Percentiles rank a stretch among this genome's conserved stretches.
Conservation (phyloP, 441 rosid species). For the Bocquillonia castaneifolia region DNA sequence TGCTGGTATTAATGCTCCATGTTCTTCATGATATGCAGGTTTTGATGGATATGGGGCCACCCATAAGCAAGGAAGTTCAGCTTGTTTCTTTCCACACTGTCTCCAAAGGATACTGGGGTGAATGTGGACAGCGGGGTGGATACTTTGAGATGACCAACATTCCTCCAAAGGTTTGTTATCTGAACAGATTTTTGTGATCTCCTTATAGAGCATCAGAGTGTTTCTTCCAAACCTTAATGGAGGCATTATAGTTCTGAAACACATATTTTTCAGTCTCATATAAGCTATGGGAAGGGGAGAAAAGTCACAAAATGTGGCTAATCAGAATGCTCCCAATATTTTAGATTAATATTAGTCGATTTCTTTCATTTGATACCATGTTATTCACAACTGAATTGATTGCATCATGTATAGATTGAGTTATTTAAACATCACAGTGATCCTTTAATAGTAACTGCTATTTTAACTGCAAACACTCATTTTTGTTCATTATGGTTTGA, state of each 20-base stretch:
- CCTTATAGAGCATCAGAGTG: not conserved
- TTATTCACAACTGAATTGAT: not conserved
- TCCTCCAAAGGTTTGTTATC: slow-evolving; percentile 63
- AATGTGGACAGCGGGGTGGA: slow-evolving; percentile 99
- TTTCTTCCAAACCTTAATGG: slow-evolving; percentile 1
- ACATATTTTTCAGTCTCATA: not conserved
- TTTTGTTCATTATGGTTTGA: slow-evolving; percentile 21
- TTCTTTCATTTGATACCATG: not conserved
- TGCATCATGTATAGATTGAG: not conserved
- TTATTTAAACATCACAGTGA: slow-evolving; percentile 6
- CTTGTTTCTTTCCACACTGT: slow-evolving; percentile 94
- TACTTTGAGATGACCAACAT: slow-evolving; percentile 98
- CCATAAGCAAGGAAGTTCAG: slow-evolving; percentile 78
- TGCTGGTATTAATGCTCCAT: slow-evolving; percentile 11
- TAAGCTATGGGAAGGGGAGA: not conserved
- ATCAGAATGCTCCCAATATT: not conserved
- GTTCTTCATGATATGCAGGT: too few relatives aligned
- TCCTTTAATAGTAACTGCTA: slow-evolving; percentile 9
- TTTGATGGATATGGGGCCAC: slow-evolving; percentile 89
- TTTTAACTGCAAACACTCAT: slow-evolving; percentile 1
- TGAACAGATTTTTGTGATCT: slow-evolving; percentile 10
- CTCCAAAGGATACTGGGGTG: slow-evolving; percentile 98
- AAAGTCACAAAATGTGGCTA: not conserved
- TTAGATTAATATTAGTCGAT: not conserved
- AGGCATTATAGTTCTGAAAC: not conserved